Evolutionary conservation across 2,329 filamentous ascomycete species (phyloP).

Genomic region (Colletotrichum destructivum): DNA sequence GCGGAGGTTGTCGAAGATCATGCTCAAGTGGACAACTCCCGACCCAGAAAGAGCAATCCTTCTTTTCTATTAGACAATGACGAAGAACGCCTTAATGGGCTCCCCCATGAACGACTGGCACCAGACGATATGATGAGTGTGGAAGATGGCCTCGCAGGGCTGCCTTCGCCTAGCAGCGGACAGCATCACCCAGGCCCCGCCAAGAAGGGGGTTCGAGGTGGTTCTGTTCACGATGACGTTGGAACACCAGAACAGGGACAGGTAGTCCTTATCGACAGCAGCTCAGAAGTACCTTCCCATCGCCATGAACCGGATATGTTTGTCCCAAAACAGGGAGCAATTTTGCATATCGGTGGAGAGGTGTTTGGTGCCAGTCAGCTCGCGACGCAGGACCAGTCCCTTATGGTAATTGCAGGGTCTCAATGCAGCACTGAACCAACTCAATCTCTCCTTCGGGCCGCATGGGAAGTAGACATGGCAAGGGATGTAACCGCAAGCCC

Average conservation of each 20-base stretch:
- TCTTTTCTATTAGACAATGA: neutral
- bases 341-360: neutral
- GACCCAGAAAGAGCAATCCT: neutral
- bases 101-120: neutral
- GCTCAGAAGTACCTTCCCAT: neutral
- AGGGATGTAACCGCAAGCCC: slow-evolving; percentile 34
- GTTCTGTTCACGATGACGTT: too few relatives aligned
- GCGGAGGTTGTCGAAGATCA: neutral
- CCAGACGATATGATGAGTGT: neutral
- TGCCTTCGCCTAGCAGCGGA: neutral
- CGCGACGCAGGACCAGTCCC: too few relatives aligned
- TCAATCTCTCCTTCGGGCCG: slow-evolving; percentile 7
- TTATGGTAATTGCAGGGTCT: neutral
- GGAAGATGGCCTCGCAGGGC: neutral
- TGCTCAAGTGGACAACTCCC: neutral
- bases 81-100: neutral
- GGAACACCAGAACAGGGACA: neutral
- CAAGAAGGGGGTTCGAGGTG: neutral
- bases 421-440: neutral
- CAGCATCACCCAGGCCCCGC: neutral
- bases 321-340: neutral
- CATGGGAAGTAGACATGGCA: slow-evolving; percentile 32
- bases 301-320: neutral
- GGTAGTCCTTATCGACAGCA: neutral
- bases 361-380: too few relatives aligned